Evolutionary conservation across 176 grass and related monocot genomes (phyloP).

Genomic region (Thalia dealbata): DNA sequence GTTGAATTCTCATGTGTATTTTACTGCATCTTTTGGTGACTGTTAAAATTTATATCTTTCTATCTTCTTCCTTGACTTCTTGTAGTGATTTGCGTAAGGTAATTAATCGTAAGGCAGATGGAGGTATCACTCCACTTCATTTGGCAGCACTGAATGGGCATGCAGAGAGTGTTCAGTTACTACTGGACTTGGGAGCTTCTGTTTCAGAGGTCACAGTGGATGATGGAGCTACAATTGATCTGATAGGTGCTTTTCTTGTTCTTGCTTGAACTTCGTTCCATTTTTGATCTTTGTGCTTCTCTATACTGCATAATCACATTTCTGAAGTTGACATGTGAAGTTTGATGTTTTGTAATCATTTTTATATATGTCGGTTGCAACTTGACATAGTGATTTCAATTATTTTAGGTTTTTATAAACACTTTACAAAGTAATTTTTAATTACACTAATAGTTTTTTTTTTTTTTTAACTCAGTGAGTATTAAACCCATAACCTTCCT

Average conservation of each 20-base stretch:
- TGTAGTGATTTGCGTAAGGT: slow-evolving; percentile 51
- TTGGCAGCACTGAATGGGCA: slow-evolving; percentile 80
- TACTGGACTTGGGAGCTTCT: slow-evolving; percentile 86
- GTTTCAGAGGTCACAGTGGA: slow-evolving; percentile 69
- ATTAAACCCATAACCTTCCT: no score
- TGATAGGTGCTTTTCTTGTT: slow-evolving; percentile 39
- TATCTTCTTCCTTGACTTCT: slow-evolving; percentile 24
- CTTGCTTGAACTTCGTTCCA: neutral
- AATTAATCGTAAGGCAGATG: slow-evolving; percentile 76
- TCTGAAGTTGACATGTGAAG: neutral
- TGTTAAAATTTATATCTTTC: slow-evolving; percentile 27
- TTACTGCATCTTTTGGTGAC: slow-evolving; percentile 16
- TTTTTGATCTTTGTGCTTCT: neutral
- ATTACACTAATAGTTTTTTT: neutral
- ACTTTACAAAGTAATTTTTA: neutral
- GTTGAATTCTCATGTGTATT: slow-evolving; percentile 45
- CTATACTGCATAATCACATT: neutral
- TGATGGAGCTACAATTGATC: slow-evolving; percentile 97
- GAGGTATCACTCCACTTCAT: slow-evolving; percentile 81
- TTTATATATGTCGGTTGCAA: neutral
- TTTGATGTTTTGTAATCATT: neutral
- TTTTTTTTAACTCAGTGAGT: no score
- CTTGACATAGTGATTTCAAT: neutral
- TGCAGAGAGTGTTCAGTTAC: slow-evolving; percentile 65
- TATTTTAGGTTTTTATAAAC: neutral